Percentiles rank a stretch among this genome's conserved stretches.
These are phyloP conservation scores for Lichtheimia hyalospora DNA, from an alignment of 371 early-diverging fungal species.

Conservation along the genomic window DNA sequence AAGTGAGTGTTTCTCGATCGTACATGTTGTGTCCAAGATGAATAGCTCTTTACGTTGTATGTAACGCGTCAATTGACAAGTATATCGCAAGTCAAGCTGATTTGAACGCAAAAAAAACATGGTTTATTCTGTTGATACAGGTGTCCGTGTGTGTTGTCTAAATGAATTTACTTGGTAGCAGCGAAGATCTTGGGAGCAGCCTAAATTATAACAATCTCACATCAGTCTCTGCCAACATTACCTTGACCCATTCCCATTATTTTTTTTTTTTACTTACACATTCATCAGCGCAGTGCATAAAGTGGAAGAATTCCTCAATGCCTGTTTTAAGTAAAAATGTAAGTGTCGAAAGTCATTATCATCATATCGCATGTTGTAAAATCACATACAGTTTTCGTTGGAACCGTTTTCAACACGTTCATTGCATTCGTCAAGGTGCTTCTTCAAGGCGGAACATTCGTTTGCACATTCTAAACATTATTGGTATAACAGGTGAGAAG, in stretches of 20 bases:
- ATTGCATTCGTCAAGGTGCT: constrained; percentile 58
- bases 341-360: background rate
- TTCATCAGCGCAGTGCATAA: constrained; percentile 59
- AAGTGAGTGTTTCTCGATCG: too few relatives aligned
- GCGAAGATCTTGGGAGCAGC: constrained; percentile 9
- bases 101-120: too few relatives aligned
- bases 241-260: background rate
- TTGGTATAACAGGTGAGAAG: too few relatives aligned
- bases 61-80: too few relatives aligned
- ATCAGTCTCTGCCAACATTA: background rate
- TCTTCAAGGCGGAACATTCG: constrained; percentile 47
- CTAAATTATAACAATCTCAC: background rate
- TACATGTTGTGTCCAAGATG: too few relatives aligned
- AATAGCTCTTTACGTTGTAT: too few relatives aligned
- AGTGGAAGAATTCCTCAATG: constrained; percentile 63
- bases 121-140: too few relatives aligned
- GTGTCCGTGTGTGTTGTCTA: background rate
- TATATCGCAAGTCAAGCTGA: too few relatives aligned
- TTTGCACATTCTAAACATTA: constrained; percentile 38
- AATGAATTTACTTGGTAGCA: constrained; percentile 4
- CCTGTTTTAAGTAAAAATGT: constrained; percentile 19
- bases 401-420: constrained; percentile 61
- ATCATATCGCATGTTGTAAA: too few relatives aligned
- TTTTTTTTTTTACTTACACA: constrained; percentile 42
- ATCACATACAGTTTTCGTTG: constrained; percentile 46